Evolutionary conservation across 192 early-diverging fungal genomes (phyloP), one percentile per base, ranked within the genome.

Genomic region (Entomortierella beljakovae): DNA sequence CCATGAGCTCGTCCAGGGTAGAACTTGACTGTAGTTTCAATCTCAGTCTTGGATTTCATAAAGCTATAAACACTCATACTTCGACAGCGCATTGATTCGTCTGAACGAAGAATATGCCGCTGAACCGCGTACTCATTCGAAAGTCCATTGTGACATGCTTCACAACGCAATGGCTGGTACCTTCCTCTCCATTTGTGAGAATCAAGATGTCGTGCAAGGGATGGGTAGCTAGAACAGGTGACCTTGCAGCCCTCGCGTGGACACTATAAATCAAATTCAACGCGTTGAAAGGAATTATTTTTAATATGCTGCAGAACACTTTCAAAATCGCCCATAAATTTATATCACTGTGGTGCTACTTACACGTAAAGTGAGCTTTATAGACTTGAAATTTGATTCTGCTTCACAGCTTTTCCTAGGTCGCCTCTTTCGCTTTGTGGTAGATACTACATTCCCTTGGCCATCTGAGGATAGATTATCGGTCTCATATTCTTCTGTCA

Each of bases 51-150:
- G 1, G 67, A 64, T 2, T 28, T 40, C 75, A 79, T 79, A 35
- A 64, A 34, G 31, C 61, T 79, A 16, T 79, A 79, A 16, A 49
- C 23, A 3, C 75, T 43, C 62, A 79, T 58, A n/a, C 40, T 22
- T 9, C 31, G 16, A 46, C 75, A 79, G 3, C 37, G 38, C 22
- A 67, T 64, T 1, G 37, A 55, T 9, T 28, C 15, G 5, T 2
- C 1, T n/a, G 75, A 64, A 2, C 75, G 59, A 1, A 26, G 20
- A 50, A 79, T 79, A 48, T 79, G 75, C 8, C 75, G 26, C 56
- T 79, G 75, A 13, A 65, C 75, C 33, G 75, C 69, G 38, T 60
- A 79, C 50, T 79, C 75, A 33, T 79, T 79, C 55, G 75, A 79
- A 6, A 79, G 55, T 1, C 60, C 37, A 18, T 31, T 68, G 13